Conservation (phyloP, 176 grass and related monocot species). For the Olyra latifolia region DNA sequence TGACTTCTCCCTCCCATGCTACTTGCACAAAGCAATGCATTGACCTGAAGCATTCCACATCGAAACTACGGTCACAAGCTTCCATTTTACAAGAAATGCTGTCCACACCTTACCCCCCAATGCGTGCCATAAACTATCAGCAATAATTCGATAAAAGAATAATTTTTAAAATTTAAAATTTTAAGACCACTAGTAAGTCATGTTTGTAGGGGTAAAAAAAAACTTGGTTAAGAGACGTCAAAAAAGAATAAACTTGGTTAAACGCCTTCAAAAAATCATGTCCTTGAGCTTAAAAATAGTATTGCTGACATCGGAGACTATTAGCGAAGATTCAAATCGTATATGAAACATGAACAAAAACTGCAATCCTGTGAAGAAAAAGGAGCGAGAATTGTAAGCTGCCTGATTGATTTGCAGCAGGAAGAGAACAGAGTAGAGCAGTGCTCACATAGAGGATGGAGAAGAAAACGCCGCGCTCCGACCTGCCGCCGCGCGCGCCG, state of each 20-base stretch:
- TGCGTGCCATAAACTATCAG: constrained; percentile 4
- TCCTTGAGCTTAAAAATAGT: background rate
- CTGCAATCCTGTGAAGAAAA: background rate
- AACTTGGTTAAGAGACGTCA: background rate
- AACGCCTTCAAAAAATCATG: constrained; percentile 1
- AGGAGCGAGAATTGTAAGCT: background rate
- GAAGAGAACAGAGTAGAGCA: background rate
- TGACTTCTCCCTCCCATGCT: constrained; percentile 29
- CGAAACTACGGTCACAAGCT: constrained; percentile 8
- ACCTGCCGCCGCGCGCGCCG: background rate
- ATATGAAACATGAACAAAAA: background rate
- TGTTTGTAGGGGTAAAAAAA: background rate
- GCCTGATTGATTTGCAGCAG: background rate
- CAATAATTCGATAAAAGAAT: constrained; percentile 11
- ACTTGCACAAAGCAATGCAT: constrained; percentile 17
- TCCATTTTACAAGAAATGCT: constrained; percentile 18
- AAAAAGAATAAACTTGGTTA: background rate
- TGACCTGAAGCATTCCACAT: constrained; percentile 43
- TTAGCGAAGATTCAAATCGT: background rate
- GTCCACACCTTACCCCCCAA: constrained; percentile 5
- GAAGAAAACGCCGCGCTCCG: constrained; percentile 52
- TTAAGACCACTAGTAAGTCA: background rate
- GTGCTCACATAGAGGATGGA: constrained; percentile 78
- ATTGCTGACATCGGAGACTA: background rate
- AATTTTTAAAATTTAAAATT: background rate